These are phyloP conservation scores for Neltuma alba DNA, from an alignment of 306 rosid species.

Conservation along the genomic window DNA sequence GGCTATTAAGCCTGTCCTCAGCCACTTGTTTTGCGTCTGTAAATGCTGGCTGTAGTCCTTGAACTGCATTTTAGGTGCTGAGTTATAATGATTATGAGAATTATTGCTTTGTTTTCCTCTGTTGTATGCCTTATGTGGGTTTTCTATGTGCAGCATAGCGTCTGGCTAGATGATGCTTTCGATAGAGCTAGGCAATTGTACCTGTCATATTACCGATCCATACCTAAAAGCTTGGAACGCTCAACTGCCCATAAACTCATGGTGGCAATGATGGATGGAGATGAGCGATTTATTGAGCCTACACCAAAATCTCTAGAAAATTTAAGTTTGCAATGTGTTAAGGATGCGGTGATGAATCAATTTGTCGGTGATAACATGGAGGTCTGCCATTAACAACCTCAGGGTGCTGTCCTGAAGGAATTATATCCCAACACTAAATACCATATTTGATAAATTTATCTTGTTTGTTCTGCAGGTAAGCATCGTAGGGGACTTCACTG, in stretches of 20 bases:
- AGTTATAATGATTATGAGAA: conserved; percentile 12
- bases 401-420: conserved; percentile 23
- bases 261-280: conserved; percentile 96
- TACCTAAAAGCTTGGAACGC: conserved; percentile 98
- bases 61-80: background rate
- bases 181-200: conserved; percentile 96
- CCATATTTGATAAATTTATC: conserved; percentile 2
- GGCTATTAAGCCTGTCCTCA: conserved; percentile 11
- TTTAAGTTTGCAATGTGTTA: conserved; percentile 84
- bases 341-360: conserved; percentile 91
- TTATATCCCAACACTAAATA: conserved; percentile 28
- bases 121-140: conserved; percentile 31
- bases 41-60: conserved; percentile 17
- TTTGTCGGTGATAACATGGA: conserved; percentile 96
- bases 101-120: conserved; percentile 16
- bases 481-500: conserved; percentile 88
- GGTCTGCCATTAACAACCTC: conserved; percentile 53
- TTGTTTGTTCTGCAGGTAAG: conserved; percentile 62
- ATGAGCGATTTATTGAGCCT: conserved; percentile 96
- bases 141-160: conserved; percentile 87
- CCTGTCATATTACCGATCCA: conserved; percentile 91
- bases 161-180: conserved; percentile 97
- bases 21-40: conserved; percentile 11
- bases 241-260: conserved; percentile 99
- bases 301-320: conserved; percentile 83